Evolutionary conservation across 2,329 filamentous ascomycete species (phyloP), one percentile per base, ranked within the genome.

Genomic region (Cercospora citrullina): DNA sequence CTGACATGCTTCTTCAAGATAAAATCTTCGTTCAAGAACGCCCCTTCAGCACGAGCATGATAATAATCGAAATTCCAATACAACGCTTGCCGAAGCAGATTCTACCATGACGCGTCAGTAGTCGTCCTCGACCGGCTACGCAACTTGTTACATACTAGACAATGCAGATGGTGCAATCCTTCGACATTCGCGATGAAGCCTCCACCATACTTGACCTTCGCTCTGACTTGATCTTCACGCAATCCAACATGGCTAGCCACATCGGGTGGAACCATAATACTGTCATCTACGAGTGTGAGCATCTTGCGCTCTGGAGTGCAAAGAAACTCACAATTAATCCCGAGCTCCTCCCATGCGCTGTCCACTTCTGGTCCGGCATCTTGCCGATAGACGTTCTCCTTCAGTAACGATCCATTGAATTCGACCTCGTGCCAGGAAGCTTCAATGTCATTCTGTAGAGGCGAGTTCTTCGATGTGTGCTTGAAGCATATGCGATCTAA

Each of bases 1-100:
- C 86, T 85, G 71, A 87, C 80, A 73, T 90, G 88, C 1, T 82
- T 80, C 26, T 81, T 81, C 5, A 89, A 75, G 53, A 89, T 84
- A 30, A 79, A 75, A n/a, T 86, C 85, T 3, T 84, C 80, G 71
- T 89, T 89, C 18, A 75, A 74, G 71, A 89, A 90, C 0, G 85
- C 83, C 1, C 86, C 84, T 23, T 81, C 73, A 3, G 84, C 83
- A 28, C 82, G 72, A 0, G 74, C 73, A 68, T 82, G 81, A 75
- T 90, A 90, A 73, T 88, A 85, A 18, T 85, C 81, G 65, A 85
- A 86, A 73, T 89, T 89, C 79, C 84, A 89, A 73, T 85, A 86
- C 0, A 88, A 77, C 0, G 84, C 79, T 73, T 89, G 84, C 1
- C 87, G 84, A 6, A 90, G 73, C 5, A 89, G 80, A 66, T 90